These are phyloP conservation scores for Ogataea glucozyma DNA, from an alignment of 805 yeast genomes.

Conservation along the genomic window DNA sequence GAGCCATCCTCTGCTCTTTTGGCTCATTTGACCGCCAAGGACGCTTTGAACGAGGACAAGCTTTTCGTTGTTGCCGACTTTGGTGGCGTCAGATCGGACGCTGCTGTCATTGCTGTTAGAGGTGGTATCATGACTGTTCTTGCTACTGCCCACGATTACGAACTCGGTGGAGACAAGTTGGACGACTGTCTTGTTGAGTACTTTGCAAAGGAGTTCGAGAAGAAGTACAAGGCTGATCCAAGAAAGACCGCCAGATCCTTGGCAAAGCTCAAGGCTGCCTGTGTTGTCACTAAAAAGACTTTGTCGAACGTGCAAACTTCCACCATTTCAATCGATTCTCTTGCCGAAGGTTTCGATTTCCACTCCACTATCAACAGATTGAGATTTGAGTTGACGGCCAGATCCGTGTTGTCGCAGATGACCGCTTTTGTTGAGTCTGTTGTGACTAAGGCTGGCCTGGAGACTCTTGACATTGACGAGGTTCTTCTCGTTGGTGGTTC, in stretches of 20 bases:
- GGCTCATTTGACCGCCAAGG: conserved; percentile 66
- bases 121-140: conserved; percentile 91
- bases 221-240: conserved; percentile 81
- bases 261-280: conserved; percentile 84
- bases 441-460: conserved; percentile 80
- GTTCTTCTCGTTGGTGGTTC: conserved; percentile 92
- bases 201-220: conserved; percentile 92
- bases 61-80: conserved; percentile 91
- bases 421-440: conserved; percentile 71
- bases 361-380: conserved; percentile 91
- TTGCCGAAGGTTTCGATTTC: conserved; percentile 93
- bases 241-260: conserved; percentile 76
- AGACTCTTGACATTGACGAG: conserved; percentile 84
- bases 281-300: conserved; percentile 85
- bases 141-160: conserved; percentile 78
- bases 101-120: conserved; percentile 88
- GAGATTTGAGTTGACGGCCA: conserved; percentile 85
- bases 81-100: conserved; percentile 95
- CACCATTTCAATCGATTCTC: conserved; percentile 89
- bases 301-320: conserved; percentile 86
- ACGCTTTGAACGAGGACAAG: conserved; percentile 60
- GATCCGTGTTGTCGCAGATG: conserved; percentile 75
- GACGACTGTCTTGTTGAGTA: conserved; percentile 78
- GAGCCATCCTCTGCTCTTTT: conserved; percentile 92
- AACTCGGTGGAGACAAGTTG: conserved; percentile 84